A percentile compares a stretch with the other conserved stretches of the same genome.
These are phyloP conservation scores for Ormosia semicastrata DNA, from an alignment of 306 rosid genomes.

Conservation along the genomic window DNA sequence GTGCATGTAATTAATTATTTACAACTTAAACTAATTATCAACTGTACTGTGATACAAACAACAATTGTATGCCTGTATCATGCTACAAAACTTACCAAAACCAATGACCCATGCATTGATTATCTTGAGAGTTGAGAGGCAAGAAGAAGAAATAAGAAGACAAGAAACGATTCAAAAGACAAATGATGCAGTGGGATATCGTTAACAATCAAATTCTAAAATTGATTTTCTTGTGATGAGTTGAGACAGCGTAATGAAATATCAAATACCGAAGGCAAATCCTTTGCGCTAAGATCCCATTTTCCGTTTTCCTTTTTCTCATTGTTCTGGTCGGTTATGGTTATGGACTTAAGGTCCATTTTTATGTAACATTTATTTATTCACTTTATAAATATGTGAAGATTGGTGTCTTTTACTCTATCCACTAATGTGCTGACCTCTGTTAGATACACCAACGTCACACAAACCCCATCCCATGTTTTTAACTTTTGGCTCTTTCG, in stretches of 20 bases:
- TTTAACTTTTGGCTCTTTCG: slow-evolving; percentile 21
- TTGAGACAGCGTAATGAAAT: background rate
- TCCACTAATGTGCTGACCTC: background rate
- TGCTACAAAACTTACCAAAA: background rate
- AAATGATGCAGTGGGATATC: background rate
- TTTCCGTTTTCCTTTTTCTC: background rate
- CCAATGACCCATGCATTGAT: background rate
- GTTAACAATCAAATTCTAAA: background rate
- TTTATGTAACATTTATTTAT: background rate
- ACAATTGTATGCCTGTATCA: background rate
- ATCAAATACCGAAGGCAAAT: background rate
- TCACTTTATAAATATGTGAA: background rate
- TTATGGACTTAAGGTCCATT: slow-evolving; percentile 14
- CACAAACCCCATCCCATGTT: background rate
- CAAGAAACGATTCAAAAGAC: background rate
- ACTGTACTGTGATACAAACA: too few relatives aligned
- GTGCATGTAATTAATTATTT: too few relatives aligned
- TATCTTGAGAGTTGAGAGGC: background rate
- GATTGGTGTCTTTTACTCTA: background rate
- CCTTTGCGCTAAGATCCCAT: background rate
- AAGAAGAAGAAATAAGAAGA: background rate
- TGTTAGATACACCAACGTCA: background rate
- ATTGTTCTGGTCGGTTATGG: background rate
- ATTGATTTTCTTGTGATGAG: background rate
- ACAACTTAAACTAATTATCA: too few relatives aligned